Conservation (phyloP, 2,329 filamentous ascomycete genomes). For the Clonostachys rhizophaga region DNA sequence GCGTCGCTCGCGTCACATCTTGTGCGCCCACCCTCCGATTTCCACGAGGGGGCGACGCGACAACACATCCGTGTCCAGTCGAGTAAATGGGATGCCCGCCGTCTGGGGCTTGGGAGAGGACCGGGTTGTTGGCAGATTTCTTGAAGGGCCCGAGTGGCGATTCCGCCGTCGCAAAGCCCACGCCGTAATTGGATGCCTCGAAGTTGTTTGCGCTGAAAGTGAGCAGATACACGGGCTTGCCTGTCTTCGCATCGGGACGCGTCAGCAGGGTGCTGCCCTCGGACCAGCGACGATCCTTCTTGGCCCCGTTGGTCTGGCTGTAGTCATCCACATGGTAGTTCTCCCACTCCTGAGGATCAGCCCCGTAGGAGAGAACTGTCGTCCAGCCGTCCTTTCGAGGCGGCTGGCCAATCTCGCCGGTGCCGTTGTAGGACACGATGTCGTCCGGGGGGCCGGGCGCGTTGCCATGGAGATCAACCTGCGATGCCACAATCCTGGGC, state of each 20-base stretch:
- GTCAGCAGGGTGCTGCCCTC: constrained; percentile 24
- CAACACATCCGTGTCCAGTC: constrained; percentile 24
- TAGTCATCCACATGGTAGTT: constrained; percentile 28
- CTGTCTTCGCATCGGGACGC: constrained; percentile 8
- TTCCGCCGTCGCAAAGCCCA: constrained; percentile 22
- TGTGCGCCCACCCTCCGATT: constrained; percentile 15
- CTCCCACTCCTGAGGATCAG: constrained; percentile 25
- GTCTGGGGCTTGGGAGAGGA: constrained; percentile 20
- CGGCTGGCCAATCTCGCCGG: constrained; percentile 21
- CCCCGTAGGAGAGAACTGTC: constrained; percentile 26
- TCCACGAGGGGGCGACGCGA: constrained; percentile 17
- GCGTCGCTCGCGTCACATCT: constrained; percentile 20
- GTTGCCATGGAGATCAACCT: constrained; percentile 18
- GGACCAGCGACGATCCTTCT: constrained; percentile 27
- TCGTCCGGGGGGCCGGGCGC: constrained; percentile 16
- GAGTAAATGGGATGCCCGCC: constrained; percentile 20
- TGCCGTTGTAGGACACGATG: constrained; percentile 25
- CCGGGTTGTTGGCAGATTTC: constrained; percentile 21
- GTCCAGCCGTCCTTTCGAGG: constrained; percentile 27
- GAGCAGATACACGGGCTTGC: constrained; percentile 19
- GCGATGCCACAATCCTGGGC: constrained; percentile 20
- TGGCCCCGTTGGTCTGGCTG: constrained; percentile 20
- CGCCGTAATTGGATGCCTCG: constrained; percentile 27
- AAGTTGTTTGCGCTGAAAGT: constrained; percentile 25
- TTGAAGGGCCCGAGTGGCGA: constrained; percentile 23